Evolutionary conservation across 2,329 filamentous ascomycete species (phyloP), one percentile per base, ranked within the genome.

Genomic region (Claviceps capensis): DNA sequence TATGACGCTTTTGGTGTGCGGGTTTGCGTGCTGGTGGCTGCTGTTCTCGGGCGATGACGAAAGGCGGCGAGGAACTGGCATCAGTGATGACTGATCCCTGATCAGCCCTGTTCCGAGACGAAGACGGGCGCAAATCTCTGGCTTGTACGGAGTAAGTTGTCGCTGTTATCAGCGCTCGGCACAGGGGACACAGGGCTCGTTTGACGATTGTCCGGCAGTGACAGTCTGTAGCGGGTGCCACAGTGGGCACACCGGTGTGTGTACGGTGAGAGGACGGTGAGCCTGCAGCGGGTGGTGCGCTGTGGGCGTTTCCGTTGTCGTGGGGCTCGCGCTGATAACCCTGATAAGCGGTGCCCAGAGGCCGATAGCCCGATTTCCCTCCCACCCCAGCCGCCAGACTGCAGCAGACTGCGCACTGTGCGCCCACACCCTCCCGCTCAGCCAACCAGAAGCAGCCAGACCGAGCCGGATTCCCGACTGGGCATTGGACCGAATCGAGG

Each of bases 1-100:
- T 9, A 30, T 49, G 14, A 40, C 22, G 47, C 47, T 14, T 16
- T 13, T 19, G 47, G 16, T n/a, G 8, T 43, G 17, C 19, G 3
- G 19, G 13, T 11, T 43, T 43, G 23, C 19, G 41, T 43, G 41
- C 41, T 43, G 41, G 11, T 30, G 26, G 41, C 41, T 19, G 19
- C 22, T n/a, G 9, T 7, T 45, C 22, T 11, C n/a, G 34, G n/a
- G 30, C 26, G n/a, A 52, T 52, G 47, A 52, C 51, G 51, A 52
- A 49, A 49, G 42, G 36, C n/a, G 17, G 8, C 36, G 34, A 22
- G 47, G n/a, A 36, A 34, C 34, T 48, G 41, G 36, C 47, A 45
- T 48, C 47, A 52, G 23, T 23, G 23, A 23, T 23, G 1, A 23
- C 22, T 22, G 22, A 19, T 19, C 19, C 2, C 19, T 19, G 19